These are phyloP conservation scores for Scedosporium boydii DNA, from an alignment of 2,329 filamentous ascomycete genomes.

Conservation along the genomic window DNA sequence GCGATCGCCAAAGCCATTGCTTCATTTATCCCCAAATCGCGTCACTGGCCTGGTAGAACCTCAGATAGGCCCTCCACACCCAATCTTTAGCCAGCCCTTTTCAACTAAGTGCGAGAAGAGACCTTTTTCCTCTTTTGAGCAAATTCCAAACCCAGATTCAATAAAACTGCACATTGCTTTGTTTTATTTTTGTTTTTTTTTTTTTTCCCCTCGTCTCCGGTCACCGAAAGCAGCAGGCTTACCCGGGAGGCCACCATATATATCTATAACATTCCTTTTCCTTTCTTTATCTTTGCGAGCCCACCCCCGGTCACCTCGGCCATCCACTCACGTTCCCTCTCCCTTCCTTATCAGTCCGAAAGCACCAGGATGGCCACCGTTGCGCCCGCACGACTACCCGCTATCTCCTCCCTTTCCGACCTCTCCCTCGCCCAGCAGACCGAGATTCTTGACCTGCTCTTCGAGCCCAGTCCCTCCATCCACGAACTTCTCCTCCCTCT, in stretches of 20 bases:
- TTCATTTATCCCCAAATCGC: conserved; percentile 4
- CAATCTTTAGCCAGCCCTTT: background rate
- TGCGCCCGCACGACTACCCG: conserved; percentile 35
- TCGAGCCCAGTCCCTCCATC: conserved; percentile 71
- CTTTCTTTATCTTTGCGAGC: background rate
- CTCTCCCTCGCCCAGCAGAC: conserved; percentile 46
- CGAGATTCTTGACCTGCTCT: conserved; percentile 63
- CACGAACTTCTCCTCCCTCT: conserved; percentile 62
- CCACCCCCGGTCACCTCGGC: background rate
- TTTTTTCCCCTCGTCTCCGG: background rate
- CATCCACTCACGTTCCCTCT: background rate
- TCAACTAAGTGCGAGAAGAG: background rate
- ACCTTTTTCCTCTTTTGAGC: background rate
- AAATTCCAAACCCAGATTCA: background rate
- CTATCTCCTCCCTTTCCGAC: conserved; percentile 43
- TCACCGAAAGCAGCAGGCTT: background rate
- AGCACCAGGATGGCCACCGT: conserved; percentile 1
- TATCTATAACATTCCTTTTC: background rate
- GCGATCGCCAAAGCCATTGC: background rate
- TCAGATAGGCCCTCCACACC: background rate
- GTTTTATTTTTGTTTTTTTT: background rate
- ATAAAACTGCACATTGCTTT: background rate
- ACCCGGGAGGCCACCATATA: background rate
- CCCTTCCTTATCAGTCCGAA: background rate
- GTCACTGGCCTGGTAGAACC: background rate